Conservation (phyloP, 2,329 filamentous ascomycete genomes). For the Aspergillus pseudonomiae region DNA sequence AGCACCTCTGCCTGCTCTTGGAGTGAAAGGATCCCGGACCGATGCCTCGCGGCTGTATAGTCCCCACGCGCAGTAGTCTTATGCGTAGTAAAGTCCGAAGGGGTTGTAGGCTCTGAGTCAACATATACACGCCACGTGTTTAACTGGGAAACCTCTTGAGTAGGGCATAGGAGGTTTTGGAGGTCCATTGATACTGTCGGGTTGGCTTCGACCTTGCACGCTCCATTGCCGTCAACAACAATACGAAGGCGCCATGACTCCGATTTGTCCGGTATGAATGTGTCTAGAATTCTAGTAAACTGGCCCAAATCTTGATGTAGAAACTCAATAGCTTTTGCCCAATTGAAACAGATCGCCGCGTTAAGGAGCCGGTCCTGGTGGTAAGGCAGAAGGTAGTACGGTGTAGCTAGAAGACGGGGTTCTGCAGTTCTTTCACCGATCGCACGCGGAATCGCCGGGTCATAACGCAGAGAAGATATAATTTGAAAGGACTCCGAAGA, state of each 20-base stretch:
- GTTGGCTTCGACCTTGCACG: conserved; percentile 35
- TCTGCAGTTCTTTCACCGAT: conserved; percentile 30
- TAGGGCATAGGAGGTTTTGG: conserved; percentile 31
- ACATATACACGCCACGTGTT: conserved; percentile 54
- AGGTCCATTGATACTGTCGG: conserved; percentile 31
- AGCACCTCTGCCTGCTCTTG: conserved; percentile 69
- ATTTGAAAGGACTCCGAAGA: conserved; percentile 56
- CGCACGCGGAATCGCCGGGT: conserved; percentile 56
- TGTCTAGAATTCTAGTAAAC: conserved; percentile 32
- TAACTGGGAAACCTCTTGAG: conserved; percentile 14
- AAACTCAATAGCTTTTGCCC: conserved; percentile 38
- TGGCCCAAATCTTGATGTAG: conserved; percentile 34
- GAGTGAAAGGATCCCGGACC: conserved; percentile 57
- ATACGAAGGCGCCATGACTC: conserved; percentile 45
- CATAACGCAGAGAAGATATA: conserved; percentile 74
- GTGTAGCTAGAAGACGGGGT: conserved; percentile 51
- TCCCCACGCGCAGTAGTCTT: conserved; percentile 78
- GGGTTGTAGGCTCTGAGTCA: conserved; percentile 55
- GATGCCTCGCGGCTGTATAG: conserved; percentile 71
- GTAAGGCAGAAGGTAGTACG: conserved; percentile 77
- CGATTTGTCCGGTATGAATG: conserved; percentile 34
- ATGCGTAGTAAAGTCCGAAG: conserved; percentile 73
- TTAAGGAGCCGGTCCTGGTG: conserved; percentile 78
- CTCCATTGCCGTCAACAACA: conserved; percentile 33
- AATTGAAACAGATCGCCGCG: conserved; percentile 55